These are phyloP conservation scores for Ceratocystis destructans DNA, from an alignment of 2,329 filamentous ascomycete genomes.

Conservation along the genomic window DNA sequence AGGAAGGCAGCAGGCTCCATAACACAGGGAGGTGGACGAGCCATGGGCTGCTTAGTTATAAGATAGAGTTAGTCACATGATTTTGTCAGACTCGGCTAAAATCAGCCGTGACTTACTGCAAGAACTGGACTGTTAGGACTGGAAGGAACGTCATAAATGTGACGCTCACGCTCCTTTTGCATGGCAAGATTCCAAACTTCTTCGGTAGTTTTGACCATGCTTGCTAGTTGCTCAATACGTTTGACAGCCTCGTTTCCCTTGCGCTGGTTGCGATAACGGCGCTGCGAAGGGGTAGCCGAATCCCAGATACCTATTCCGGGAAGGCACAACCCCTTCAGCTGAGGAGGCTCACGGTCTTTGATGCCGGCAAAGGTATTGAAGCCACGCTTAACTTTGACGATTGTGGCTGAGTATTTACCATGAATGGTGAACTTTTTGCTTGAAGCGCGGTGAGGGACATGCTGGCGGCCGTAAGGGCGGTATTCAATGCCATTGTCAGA, in stretches of 20 bases:
- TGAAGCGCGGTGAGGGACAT: not conserved
- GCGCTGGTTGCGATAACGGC: constrained; percentile 61
- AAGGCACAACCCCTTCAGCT: constrained; percentile 58
- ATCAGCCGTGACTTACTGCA: constrained; percentile 2
- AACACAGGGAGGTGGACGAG: not conserved
- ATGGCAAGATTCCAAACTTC: constrained; percentile 45
- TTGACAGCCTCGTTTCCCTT: constrained; percentile 60
- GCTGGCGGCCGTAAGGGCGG: constrained; percentile 8
- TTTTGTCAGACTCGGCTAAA: not conserved
- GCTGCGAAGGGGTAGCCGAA: constrained; percentile 59
- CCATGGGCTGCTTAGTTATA: not conserved
- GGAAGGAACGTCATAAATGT: constrained; percentile 47
- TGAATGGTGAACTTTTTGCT: constrained; percentile 6
- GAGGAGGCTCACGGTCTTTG: constrained; percentile 17
- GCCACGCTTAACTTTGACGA: constrained; percentile 12
- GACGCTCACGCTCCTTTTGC: constrained; percentile 37
- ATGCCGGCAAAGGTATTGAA: constrained; percentile 13
- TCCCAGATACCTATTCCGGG: constrained; percentile 75
- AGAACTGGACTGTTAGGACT: constrained; percentile 4
- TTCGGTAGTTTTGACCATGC: constrained; percentile 49
- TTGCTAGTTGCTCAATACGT: constrained; percentile 51
- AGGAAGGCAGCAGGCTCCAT: not conserved
- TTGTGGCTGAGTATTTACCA: constrained; percentile 16
- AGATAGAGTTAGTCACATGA: not conserved
- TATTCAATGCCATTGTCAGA: constrained; percentile 10